Conservation (phyloP, 1,284 basidiomycete genomes). For the Naganishia sp. region DNA sequence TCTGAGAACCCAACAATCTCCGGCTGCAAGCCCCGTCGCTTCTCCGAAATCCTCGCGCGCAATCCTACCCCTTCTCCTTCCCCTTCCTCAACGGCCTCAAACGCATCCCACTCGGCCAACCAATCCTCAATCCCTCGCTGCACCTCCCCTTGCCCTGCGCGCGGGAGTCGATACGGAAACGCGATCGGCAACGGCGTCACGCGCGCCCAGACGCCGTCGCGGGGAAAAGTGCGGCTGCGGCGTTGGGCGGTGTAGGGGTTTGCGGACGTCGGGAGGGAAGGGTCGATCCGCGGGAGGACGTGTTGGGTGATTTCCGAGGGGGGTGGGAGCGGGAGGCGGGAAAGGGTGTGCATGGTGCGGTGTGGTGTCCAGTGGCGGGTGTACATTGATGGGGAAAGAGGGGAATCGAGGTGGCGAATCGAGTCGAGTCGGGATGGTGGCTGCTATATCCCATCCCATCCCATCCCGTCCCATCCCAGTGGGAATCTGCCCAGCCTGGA, state of each 20-base stretch:
- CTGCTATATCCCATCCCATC: no score
- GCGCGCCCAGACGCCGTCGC: conserved; percentile 71
- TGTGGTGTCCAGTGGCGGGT: background rate
- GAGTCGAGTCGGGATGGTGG: no score
- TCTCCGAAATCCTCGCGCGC: conserved; percentile 36
- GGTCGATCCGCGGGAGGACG: conserved; percentile 20
- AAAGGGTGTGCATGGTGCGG: conserved; percentile 12
- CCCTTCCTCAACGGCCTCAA: conserved; percentile 38
- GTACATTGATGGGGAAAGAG: conserved; percentile 15
- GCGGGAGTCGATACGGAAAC: conserved; percentile 79
- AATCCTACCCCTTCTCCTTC: conserved; percentile 53
- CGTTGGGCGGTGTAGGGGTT: conserved; percentile 45
- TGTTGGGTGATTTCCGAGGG: conserved; percentile 35
- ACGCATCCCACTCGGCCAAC: conserved; percentile 55
- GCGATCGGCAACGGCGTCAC: conserved; percentile 77
- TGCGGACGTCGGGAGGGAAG: background rate
- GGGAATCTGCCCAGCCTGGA: no score
- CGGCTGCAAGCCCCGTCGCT: conserved; percentile 46
- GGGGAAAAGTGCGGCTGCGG: conserved; percentile 39
- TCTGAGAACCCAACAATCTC: conserved; percentile 68
- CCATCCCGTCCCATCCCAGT: no score
- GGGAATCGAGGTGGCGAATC: no score
- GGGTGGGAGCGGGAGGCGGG: conserved; percentile 41
- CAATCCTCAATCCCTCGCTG: conserved; percentile 68
- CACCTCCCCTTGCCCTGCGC: conserved; percentile 56